phyloP scores from a whole-genome alignment of 202 grass and related monocot species.

The Digitaria exilis region DNA sequence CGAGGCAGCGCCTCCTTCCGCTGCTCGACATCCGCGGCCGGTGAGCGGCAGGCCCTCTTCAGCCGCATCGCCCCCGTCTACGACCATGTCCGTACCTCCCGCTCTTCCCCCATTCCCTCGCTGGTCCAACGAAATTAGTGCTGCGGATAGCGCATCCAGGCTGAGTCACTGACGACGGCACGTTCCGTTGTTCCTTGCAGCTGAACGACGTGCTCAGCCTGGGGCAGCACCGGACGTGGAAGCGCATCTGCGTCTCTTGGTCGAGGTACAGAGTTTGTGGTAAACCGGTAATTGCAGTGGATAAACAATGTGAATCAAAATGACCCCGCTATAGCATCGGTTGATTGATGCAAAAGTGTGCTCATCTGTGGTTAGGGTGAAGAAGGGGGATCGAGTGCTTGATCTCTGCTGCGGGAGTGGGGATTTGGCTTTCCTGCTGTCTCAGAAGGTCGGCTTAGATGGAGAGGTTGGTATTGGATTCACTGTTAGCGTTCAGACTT shows the following conservation, averaged over 20 bases:
- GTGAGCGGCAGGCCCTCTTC: slow-evolving; percentile 74
- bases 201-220: slow-evolving; percentile 86
- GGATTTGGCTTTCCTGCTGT: slow-evolving; percentile 81
- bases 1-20: neutral
- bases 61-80: slow-evolving; percentile 84
- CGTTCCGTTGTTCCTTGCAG: slow-evolving; percentile 46
- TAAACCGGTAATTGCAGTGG: neutral
- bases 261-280: slow-evolving; percentile 48
- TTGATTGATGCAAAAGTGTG: slow-evolving; percentile 15
- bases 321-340: neutral
- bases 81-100: slow-evolving; percentile 57
- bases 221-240: slow-evolving; percentile 86
- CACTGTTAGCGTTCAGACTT: slow-evolving; percentile 15
- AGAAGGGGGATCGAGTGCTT: slow-evolving; percentile 74
- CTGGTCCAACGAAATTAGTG: slow-evolving; percentile 18
- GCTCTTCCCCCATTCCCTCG: neutral
- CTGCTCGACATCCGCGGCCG: slow-evolving; percentile 37
- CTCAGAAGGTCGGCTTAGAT: slow-evolving; percentile 78
- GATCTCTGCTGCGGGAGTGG: slow-evolving; percentile 97
- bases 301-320: slow-evolving; percentile 35
- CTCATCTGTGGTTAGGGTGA: slow-evolving; percentile 50
- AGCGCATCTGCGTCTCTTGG: slow-evolving; percentile 95
- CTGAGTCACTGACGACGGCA: slow-evolving; percentile 21
- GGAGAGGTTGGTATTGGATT: slow-evolving; percentile 66
- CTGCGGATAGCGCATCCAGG: neutral